Conservation (phyloP, 805 yeast species). For the Ogataea siamensis region DNA sequence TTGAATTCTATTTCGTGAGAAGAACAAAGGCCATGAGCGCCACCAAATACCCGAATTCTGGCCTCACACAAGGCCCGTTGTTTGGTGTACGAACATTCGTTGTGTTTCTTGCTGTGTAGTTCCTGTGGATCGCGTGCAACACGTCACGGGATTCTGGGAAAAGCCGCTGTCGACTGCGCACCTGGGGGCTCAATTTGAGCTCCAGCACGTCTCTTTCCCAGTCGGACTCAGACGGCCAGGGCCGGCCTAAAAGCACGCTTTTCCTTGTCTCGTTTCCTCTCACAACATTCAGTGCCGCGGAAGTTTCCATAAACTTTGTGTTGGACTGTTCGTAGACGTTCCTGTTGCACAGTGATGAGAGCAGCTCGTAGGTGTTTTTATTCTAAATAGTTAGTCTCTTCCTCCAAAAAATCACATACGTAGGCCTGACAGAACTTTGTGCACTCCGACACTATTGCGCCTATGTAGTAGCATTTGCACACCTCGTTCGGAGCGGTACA, state of each 20-base stretch:
- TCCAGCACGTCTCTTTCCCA: constrained; percentile 24
- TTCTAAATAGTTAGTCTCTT: constrained; percentile 13
- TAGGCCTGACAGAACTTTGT: constrained; percentile 26
- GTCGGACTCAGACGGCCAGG: constrained; percentile 23
- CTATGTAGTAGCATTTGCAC: constrained; percentile 31
- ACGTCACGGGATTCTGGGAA: constrained; percentile 4
- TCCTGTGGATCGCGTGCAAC: constrained; percentile 2
- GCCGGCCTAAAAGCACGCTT: constrained; percentile 6
- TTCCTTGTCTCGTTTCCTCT: constrained; percentile 10
- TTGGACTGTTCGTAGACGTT: constrained; percentile 21
- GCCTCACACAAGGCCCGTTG: background rate
- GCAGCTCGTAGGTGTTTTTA: constrained; percentile 23
- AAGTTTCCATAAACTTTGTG: constrained; percentile 8
- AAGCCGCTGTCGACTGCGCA: constrained; percentile 4
- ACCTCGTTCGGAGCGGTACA: constrained; percentile 23
- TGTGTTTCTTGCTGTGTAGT: background rate
- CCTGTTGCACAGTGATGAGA: constrained; percentile 18
- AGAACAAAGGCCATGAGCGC: background rate
- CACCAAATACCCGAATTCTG: background rate
- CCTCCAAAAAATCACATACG: constrained; percentile 11
- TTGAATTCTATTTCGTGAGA: background rate
- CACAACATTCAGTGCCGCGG: constrained; percentile 2
- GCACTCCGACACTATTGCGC: constrained; percentile 24
- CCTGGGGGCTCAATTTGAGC: background rate
- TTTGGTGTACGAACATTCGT: background rate